Percentiles rank a stretch among this genome's conserved stretches.
Evolutionary conservation across 2,329 filamentous ascomycete genomes (phyloP).

Genomic region (Didymella glomerata): DNA sequence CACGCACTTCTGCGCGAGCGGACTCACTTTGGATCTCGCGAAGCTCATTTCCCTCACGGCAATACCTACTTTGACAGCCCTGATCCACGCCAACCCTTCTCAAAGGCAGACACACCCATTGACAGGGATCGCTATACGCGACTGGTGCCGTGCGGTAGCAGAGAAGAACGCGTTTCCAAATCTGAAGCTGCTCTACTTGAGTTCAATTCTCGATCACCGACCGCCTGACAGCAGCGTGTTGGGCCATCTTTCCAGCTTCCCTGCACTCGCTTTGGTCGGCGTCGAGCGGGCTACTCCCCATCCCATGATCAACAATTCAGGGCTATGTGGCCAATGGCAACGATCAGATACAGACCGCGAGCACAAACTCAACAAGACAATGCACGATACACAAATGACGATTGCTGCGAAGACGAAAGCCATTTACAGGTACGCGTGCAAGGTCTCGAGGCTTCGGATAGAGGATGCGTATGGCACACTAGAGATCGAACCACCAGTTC

Average conservation of each 20-base stretch:
- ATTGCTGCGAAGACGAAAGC: constrained; percentile 1
- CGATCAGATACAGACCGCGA: neutral
- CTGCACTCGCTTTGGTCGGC: constrained; percentile 1
- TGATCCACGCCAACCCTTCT: neutral
- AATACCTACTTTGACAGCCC: constrained; percentile 3
- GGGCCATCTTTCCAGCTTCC: neutral
- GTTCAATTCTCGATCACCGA: neutral
- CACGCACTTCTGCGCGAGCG: constrained; percentile 7
- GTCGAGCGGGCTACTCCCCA: neutral
- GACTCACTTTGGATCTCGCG: constrained; percentile 1
- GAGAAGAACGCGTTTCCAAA: constrained; percentile 6
- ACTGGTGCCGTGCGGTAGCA: constrained; percentile 9
- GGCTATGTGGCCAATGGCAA: neutral
- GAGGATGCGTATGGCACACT: neutral
- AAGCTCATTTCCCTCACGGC: constrained; percentile 8
- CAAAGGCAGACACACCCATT: neutral
- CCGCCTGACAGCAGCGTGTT: neutral
- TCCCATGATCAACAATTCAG: neutral
- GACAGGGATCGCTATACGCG: neutral
- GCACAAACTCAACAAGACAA: neutral
- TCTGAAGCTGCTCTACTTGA: constrained; percentile 6
- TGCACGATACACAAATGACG: neutral
- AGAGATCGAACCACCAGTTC: neutral
- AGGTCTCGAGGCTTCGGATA: neutral
- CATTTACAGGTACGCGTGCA: neutral